Evolutionary conservation across 2,329 filamentous ascomycete species (phyloP).

Genomic region (Pyrenochaeta sp.): DNA sequence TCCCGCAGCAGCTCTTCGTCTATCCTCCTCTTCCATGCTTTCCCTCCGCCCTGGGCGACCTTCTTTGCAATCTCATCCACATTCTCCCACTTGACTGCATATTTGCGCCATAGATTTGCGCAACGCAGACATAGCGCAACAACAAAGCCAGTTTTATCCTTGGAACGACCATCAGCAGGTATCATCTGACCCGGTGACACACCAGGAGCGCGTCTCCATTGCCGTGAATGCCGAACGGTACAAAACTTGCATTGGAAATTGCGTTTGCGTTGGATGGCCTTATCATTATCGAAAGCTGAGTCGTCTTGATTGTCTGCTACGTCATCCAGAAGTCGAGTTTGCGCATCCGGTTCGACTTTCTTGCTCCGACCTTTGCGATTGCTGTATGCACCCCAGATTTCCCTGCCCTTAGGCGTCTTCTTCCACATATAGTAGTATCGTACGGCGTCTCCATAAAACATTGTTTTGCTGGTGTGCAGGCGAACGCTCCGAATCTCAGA

Average conservation of each 20-base stretch:
- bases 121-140: slow-evolving; percentile 89
- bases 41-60: slow-evolving; percentile 78
- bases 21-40: slow-evolving; percentile 85
- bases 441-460: slow-evolving; percentile 81
- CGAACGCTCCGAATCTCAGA: slow-evolving; percentile 87
- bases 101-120: slow-evolving; percentile 92
- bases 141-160: slow-evolving; percentile 80
- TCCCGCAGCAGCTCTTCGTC: slow-evolving; percentile 93
- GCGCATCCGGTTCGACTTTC: slow-evolving; percentile 62
- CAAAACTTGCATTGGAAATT: slow-evolving; percentile 96
- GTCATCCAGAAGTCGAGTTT: slow-evolving; percentile 85
- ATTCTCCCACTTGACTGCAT: slow-evolving; percentile 95
- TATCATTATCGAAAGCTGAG: slow-evolving; percentile 92
- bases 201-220: slow-evolving; percentile 90
- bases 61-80: slow-evolving; percentile 91
- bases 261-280: slow-evolving; percentile 80
- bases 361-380: slow-evolving; percentile 92
- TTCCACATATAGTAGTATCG: slow-evolving; percentile 99
- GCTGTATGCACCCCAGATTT: slow-evolving; percentile 89
- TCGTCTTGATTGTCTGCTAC: slow-evolving; percentile 93
- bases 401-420: slow-evolving; percentile 83
- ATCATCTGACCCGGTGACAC: slow-evolving; percentile 75
- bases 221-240: slow-evolving; percentile 76
- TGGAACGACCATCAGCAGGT: slow-evolving; percentile 73
- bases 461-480: slow-evolving; percentile 79